phyloP scores from a whole-genome alignment of 305 asterid species.

The Solanum hybrid region DNA sequence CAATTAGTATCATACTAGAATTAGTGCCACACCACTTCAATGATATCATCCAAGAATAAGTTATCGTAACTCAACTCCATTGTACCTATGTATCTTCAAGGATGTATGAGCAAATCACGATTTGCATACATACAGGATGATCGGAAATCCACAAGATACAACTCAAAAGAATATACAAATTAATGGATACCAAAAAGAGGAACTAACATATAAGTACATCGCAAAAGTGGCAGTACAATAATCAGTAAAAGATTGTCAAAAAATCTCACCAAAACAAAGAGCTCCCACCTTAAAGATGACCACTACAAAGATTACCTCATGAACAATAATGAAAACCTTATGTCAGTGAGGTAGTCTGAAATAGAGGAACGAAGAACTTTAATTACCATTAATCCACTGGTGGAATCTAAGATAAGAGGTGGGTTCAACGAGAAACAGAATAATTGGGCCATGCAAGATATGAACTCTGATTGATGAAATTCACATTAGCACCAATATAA shows the following conservation, averaged over 20 bases:
- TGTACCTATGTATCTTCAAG: neutral
- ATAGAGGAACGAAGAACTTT: neutral
- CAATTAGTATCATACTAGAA: neutral
- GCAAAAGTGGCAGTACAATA: neutral
- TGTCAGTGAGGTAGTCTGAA: neutral
- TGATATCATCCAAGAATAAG: neutral
- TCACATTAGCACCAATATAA: neutral
- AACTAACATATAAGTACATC: neutral
- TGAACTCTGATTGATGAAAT: neutral
- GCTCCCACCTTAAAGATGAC: neutral
- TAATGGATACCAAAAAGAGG: neutral
- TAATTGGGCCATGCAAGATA: neutral
- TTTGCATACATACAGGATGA: neutral
- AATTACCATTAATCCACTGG: neutral
- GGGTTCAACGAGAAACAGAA: neutral
- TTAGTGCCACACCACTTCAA: neutral
- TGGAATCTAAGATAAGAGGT: neutral
- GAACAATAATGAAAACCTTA: too few species aligned
- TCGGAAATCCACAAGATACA: neutral
- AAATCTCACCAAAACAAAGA: neutral
- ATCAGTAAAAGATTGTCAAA: neutral
- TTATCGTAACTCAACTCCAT: neutral
- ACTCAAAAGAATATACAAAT: neutral
- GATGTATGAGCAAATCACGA: neutral
- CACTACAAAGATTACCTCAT: too few species aligned